Evolutionary conservation across 2,329 filamentous ascomycete species (phyloP).

Genomic region (Onygena corvina): DNA sequence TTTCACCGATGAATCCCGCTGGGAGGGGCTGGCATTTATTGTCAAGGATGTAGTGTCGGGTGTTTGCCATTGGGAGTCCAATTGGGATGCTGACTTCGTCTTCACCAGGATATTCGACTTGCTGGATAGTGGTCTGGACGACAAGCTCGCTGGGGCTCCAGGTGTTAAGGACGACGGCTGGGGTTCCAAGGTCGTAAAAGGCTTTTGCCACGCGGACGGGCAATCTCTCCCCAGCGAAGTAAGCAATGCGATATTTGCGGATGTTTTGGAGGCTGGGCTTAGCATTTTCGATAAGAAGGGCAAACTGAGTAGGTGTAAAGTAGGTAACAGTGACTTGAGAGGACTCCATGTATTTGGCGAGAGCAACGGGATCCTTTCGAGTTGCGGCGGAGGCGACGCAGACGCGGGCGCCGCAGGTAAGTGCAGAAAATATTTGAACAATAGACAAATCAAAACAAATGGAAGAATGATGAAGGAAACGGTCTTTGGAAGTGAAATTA

Average conservation of each 20-base stretch:
- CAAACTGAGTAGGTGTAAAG: constrained; percentile 18
- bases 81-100: constrained; percentile 41
- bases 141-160: constrained; percentile 18
- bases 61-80: constrained; percentile 25
- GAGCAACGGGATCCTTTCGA: constrained; percentile 16
- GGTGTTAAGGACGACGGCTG: constrained; percentile 16
- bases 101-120: constrained; percentile 37
- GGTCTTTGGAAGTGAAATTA: constrained; percentile 12
- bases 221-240: constrained; percentile 16
- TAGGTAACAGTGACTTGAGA: constrained; percentile 17
- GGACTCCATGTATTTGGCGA: constrained; percentile 16
- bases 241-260: constrained; percentile 15
- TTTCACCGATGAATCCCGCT: constrained; percentile 31
- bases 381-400: constrained; percentile 15
- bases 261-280: constrained; percentile 13
- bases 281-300: constrained; percentile 15
- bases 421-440: constrained; percentile 17
- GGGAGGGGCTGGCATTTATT: constrained; percentile 28
- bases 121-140: constrained; percentile 18
- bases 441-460: constrained; percentile 16
- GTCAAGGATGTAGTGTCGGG: constrained; percentile 31
- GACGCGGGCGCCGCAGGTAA: constrained; percentile 17
- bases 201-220: constrained; percentile 38
- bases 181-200: constrained; percentile 12
- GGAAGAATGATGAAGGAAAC: constrained; percentile 15